Evolutionary conservation across 306 rosid species (phyloP), one percentile per base, ranked within the genome.

Genomic region (Sesbania bispinosa): DNA sequence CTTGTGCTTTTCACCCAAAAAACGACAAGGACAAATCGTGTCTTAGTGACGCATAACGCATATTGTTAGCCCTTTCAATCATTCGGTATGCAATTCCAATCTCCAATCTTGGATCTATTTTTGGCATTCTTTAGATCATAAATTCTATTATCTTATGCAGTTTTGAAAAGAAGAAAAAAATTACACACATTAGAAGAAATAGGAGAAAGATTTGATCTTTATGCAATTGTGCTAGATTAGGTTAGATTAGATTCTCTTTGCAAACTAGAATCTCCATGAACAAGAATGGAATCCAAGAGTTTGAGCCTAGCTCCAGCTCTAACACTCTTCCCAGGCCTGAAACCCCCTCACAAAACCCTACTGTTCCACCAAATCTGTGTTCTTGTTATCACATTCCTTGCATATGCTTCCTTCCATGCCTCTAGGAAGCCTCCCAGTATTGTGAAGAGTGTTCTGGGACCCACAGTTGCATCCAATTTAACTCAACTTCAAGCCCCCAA

Each of bases 371-470:
- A 81, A 80, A 80, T 69, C 10, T 81, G 85, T 52, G 93, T 84
- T 48, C 86, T 92, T 3, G 33, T 75, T 27, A 62, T 90, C 60
- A 90, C 96, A 7, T 92, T 86, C 77, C 51, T 90, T 30, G 96
- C 96, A 16, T 92, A 88, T 71, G 90, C 93, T 51, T 88, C 98
- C 21, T 92, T 92, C 54, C 98, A 92, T 42, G 98, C 96, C 26
- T 88, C 98, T 33, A 81, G 96, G 59, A 92, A 92, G 65, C 96
- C 98, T 48, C 89, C 96, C 6, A 92, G 96, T 82, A 92, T 92
- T 69, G 98, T 92, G 46, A 92, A 92, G 84, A 92, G 98, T 69
- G 96, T 90, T 50, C 85, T 92, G 24, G 92, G 96, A 13, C 95
- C 96, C 48, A 69, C 84, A n/a, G 15, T 80, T 16, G 74, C 66